Percentiles rank a stretch among this genome's conserved stretches.
These are phyloP conservation scores for Cucurbita argyrosperma DNA, from an alignment of 306 rosid species.

Conservation along the genomic window DNA sequence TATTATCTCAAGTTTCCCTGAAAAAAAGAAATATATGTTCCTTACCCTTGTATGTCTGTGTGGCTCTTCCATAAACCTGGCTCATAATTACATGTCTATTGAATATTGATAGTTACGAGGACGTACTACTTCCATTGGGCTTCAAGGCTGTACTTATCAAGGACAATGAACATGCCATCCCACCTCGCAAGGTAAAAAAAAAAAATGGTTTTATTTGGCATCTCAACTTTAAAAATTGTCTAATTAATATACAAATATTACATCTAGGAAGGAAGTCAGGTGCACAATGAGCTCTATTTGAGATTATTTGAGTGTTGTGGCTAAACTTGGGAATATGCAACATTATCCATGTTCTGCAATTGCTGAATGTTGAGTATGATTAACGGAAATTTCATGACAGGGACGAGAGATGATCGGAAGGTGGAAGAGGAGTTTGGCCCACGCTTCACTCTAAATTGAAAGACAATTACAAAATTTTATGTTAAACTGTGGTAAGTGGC, in stretches of 20 bases:
- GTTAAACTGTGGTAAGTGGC: too few species aligned
- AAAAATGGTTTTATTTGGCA: too few species aligned
- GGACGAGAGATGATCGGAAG: slow-evolving; percentile 36
- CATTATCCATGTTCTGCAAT: neutral
- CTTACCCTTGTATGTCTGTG: neutral
- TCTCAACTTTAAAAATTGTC: too few species aligned
- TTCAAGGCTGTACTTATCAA: slow-evolving; percentile 17
- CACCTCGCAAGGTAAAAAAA: slow-evolving; percentile 20
- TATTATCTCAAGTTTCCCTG: neutral
- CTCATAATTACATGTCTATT: neutral
- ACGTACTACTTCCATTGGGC: slow-evolving; percentile 26
- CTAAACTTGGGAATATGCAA: neutral
- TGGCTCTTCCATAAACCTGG: neutral
- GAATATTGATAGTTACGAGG: slow-evolving; percentile 20
- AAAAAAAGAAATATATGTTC: too few species aligned
- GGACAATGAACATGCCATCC: slow-evolving; percentile 23
- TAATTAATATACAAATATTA: too few species aligned
- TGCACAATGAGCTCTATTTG: neutral
- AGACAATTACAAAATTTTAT: neutral
- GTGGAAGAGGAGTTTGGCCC: slow-evolving; percentile 19
- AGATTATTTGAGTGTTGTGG: neutral
- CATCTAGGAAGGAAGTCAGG: too few species aligned
- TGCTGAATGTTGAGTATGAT: neutral
- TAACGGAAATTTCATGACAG: slow-evolving; percentile 3
- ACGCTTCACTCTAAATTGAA: slow-evolving; percentile 5